Evolutionary conservation across 2,329 filamentous ascomycete genomes (phyloP).

Genomic region (Aureobasidium sp.): DNA sequence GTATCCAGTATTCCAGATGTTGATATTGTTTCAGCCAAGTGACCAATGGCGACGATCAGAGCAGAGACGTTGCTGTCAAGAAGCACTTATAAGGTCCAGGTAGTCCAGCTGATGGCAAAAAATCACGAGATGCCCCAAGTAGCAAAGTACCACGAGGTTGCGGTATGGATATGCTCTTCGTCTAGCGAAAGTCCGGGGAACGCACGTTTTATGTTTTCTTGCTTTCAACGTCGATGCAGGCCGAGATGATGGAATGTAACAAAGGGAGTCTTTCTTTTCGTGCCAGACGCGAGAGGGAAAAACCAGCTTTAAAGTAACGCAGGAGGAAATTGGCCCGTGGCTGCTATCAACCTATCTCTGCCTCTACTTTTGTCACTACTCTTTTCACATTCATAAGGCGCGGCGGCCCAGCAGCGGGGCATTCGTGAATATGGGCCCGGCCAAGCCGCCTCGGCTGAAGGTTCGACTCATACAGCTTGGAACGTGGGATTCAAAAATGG

Average conservation of each 20-base stretch:
- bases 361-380: neutral
- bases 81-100: neutral
- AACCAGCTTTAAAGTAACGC: neutral
- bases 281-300: neutral
- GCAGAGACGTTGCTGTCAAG: neutral
- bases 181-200: slow-evolving; percentile 1
- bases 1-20: neutral
- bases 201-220: slow-evolving; percentile 7
- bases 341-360: neutral
- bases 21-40: slow-evolving; percentile 3
- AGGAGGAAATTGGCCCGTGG: slow-evolving; percentile 6
- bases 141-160: neutral
- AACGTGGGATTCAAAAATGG: slow-evolving; percentile 1
- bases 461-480: neutral
- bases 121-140: neutral
- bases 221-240: slow-evolving; percentile 10
- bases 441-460: slow-evolving; percentile 5
- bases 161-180: neutral
- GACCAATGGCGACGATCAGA: neutral
- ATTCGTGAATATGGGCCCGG: slow-evolving; percentile 7
- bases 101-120: neutral
- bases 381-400: neutral
- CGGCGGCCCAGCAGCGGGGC: neutral
- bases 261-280: neutral
- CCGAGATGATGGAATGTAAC: slow-evolving; percentile 10